Evolutionary conservation across 441 rosid species (phyloP).

Genomic region (Pelargonium cotyledonis): DNA sequence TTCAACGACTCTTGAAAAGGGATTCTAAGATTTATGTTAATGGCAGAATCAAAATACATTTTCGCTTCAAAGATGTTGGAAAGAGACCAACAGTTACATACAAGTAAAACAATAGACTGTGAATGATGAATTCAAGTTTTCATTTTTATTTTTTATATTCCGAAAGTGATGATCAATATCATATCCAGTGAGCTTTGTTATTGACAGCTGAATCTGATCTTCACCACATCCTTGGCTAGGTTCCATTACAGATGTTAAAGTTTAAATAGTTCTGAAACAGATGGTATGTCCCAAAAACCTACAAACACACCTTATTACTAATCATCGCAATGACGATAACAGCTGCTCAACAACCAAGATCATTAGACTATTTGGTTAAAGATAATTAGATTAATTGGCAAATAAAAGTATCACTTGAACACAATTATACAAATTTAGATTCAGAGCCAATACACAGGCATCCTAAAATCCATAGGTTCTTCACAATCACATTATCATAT

Average conservation of each 20-base stretch:
- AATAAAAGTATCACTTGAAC: not conserved
- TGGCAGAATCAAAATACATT: not conserved
- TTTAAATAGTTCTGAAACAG: too few species aligned
- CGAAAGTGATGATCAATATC: not conserved
- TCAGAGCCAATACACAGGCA: not conserved
- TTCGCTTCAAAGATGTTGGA: not conserved
- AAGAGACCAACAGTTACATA: not conserved
- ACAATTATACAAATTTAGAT: not conserved
- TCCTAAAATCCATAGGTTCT: too few species aligned
- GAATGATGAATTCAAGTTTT: not conserved
- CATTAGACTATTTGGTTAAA: not conserved
- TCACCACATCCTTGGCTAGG: too few species aligned
- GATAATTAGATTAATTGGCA: not conserved
- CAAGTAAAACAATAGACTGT: not conserved
- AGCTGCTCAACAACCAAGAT: not conserved
- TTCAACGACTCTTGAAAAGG: not conserved
- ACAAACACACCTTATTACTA: not conserved
- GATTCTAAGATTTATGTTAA: not conserved
- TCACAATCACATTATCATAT: too few species aligned
- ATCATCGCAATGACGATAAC: not conserved
- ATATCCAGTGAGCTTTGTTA: not conserved
- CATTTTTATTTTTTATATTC: not conserved
- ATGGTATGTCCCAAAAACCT: too few species aligned
- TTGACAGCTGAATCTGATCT: too few species aligned
- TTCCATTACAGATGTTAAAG: too few species aligned